Evolutionary conservation across 1,284 basidiomycete species (phyloP).

Genomic region (Cutaneotrichosporon sp.): DNA sequence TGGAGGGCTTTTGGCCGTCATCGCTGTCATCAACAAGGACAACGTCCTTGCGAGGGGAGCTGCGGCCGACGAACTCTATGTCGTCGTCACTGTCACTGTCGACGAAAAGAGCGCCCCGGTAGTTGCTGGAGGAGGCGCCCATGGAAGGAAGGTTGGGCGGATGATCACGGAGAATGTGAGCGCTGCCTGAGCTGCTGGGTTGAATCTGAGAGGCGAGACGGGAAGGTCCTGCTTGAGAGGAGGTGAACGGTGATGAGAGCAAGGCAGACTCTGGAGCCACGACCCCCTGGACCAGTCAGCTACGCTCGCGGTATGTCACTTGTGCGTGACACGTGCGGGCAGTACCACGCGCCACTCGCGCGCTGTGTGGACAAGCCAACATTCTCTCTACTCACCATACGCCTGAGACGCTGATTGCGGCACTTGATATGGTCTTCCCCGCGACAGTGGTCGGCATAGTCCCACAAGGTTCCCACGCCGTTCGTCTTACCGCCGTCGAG

Average conservation of each 20-base stretch:
- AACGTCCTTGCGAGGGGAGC: slow-evolving; percentile 11
- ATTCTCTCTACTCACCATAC: slow-evolving; percentile 1
- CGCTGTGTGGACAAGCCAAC: background rate
- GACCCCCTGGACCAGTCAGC: background rate
- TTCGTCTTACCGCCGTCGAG: slow-evolving; percentile 35
- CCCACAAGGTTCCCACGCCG: slow-evolving; percentile 41
- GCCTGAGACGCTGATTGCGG: slow-evolving; percentile 16
- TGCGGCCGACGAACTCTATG: slow-evolving; percentile 9
- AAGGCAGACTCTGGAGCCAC: background rate
- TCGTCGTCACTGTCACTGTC: slow-evolving; percentile 20
- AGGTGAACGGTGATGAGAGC: background rate
- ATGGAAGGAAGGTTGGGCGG: background rate
- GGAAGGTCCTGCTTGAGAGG: slow-evolving; percentile 2
- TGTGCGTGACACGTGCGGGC: background rate
- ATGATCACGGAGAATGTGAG: slow-evolving; percentile 1
- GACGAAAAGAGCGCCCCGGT: background rate
- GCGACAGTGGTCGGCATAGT: slow-evolving; percentile 30
- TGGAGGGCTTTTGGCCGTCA: slow-evolving; percentile 1
- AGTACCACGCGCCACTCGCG: slow-evolving; percentile 3
- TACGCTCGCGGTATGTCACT: background rate
- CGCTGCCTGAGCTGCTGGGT: background rate
- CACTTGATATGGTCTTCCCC: slow-evolving; percentile 7
- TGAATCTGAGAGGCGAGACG: background rate
- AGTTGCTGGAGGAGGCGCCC: background rate
- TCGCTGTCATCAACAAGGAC: slow-evolving; percentile 7